Conservation (phyloP, 1,284 basidiomycete species). For the Cystobasidium pallidum region DNA sequence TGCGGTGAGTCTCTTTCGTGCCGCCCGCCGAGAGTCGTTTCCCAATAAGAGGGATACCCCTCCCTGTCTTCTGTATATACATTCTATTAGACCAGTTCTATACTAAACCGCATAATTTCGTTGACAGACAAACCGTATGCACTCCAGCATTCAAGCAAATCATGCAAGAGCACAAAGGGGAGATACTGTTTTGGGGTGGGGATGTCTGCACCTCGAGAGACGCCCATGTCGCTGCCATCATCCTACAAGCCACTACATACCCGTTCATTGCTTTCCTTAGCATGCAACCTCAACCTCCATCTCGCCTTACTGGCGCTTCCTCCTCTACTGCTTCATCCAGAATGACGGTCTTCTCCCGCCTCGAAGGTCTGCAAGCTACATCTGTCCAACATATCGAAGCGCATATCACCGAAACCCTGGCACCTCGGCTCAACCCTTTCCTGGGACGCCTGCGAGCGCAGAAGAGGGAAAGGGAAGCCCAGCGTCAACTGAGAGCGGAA, state of each 20-base stretch:
- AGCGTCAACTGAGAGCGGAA: slow-evolving; percentile 72
- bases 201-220: slow-evolving; percentile 74
- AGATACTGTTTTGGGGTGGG: slow-evolving; percentile 79
- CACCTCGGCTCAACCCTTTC: slow-evolving; percentile 77
- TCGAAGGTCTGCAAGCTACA: slow-evolving; percentile 69
- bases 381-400: slow-evolving; percentile 65
- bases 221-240: slow-evolving; percentile 79
- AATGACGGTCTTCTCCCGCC: slow-evolving; percentile 77
- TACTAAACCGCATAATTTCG: slow-evolving; percentile 51
- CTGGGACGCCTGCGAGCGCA: slow-evolving; percentile 66
- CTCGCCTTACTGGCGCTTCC: slow-evolving; percentile 28
- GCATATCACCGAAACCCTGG: slow-evolving; percentile 69
- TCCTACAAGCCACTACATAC: slow-evolving; percentile 84
- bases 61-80: no score
- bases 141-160: slow-evolving; percentile 61
- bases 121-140: slow-evolving; percentile 67
- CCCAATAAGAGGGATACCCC: no score
- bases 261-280: slow-evolving; percentile 90
- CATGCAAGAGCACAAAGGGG: slow-evolving; percentile 52
- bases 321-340: slow-evolving; percentile 61
- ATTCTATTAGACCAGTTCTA: slow-evolving; percentile 4
- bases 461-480: slow-evolving; percentile 63
- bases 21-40: neutral
- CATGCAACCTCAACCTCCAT: slow-evolving; percentile 65
- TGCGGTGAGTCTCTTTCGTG: slow-evolving; percentile 62